Percentiles rank a stretch among this genome's conserved stretches.
phyloP scores from a whole-genome alignment of 345 rosid genomes.

The rapeseed (Brassica napus) region Da-Ae NC_063440.1:17231001-17231500 shows the following conservation, averaged over 20 bases:
- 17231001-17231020: no score
- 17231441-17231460: conserved; percentile 38
- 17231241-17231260: conserved; percentile 18
- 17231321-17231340: no score
- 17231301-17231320: no score
- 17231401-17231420: conserved; percentile 28
- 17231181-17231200: conserved; percentile 9
- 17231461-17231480: conserved; percentile 24
- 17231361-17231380: no score
- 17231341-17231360: no score
- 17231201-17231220: conserved; percentile 39
- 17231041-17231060: no score
- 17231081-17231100: no score
- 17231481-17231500: conserved; percentile 13
- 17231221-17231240: conserved; percentile 32
- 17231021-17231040: no score
- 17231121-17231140: no score
- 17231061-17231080: no score
- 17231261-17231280: conserved; percentile 13
- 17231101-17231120: no score
- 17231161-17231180: background rate
- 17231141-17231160: no score
- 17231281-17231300: background rate
- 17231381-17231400: background rate
- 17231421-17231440: conserved; percentile 38